Conservation (phyloP, 2,329 filamentous ascomycete genomes). For the Trichoderma atrobrunneum region DNA sequence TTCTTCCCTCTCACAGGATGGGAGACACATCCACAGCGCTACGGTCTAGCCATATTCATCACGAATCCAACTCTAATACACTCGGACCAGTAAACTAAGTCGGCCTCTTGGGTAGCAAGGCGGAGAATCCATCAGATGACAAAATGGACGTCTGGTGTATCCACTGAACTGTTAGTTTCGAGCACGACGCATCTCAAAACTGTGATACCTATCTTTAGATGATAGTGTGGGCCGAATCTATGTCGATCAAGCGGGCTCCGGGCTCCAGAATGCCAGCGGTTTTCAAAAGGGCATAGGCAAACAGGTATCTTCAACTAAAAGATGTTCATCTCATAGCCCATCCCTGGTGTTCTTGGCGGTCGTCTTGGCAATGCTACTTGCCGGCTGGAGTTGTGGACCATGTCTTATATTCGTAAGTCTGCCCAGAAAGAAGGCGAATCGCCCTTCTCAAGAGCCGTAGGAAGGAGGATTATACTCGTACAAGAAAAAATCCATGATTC, state of each 20-base stretch:
- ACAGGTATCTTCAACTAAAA: not conserved
- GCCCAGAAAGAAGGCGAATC: not conserved
- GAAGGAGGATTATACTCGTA: not conserved
- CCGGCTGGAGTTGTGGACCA: not conserved
- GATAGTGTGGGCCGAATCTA: not conserved
- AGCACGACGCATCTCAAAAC: not conserved
- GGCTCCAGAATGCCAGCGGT: not conserved
- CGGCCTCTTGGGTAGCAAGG: not conserved
- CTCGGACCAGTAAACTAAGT: not conserved
- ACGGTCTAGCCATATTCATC: not conserved
- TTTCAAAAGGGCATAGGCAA: not conserved
- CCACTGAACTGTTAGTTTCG: not conserved
- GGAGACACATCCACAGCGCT: not conserved
- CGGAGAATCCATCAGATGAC: too few relatives aligned
- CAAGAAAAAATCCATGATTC: not conserved
- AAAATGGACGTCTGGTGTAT: not conserved
- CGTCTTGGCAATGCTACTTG: not conserved
- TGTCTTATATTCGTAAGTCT: slow-evolving; percentile 10
- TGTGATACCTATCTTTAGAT: not conserved
- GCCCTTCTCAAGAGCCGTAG: not conserved
- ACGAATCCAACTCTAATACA: not conserved
- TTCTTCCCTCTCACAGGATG: not conserved
- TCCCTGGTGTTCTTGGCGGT: slow-evolving; percentile 18
- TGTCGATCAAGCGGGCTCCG: not conserved
- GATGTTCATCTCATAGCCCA: not conserved